Conservation (phyloP, 768 basidiomycete species). For the Serpula lacrymans region DNA sequence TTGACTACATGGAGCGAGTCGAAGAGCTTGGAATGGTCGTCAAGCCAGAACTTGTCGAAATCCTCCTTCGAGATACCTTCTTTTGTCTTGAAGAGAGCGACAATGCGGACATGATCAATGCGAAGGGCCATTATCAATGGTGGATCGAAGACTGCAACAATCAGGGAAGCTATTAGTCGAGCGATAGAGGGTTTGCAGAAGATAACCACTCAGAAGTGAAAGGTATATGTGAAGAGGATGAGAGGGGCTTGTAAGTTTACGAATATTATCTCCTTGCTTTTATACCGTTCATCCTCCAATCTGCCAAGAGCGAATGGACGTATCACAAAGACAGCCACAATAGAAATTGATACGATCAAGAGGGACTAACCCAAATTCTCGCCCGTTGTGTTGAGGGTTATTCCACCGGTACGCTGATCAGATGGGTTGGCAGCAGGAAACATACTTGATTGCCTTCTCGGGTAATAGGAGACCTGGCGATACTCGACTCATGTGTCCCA, state of each 20-base stretch:
- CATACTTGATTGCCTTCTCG: conserved; percentile 2
- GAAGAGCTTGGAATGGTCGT: conserved; percentile 26
- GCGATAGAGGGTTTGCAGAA: too few relatives aligned
- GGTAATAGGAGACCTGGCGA: too few relatives aligned
- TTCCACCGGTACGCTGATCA: background rate
- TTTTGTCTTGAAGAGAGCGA: conserved; percentile 23
- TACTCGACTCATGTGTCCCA: too few relatives aligned
- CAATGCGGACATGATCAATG: conserved; percentile 28
- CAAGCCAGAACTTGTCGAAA: conserved; percentile 29
- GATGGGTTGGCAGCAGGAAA: background rate
- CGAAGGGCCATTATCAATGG: conserved; percentile 14
- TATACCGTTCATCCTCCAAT: background rate
- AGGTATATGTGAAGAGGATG: background rate
- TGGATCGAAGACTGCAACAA: background rate
- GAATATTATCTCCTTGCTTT: background rate
- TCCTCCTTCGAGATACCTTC: conserved; percentile 25
- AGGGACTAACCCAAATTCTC: background rate
- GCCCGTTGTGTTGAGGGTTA: background rate
- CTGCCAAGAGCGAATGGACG: background rate
- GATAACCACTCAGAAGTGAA: background rate
- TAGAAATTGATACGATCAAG: conserved; percentile 1
- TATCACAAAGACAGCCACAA: background rate
- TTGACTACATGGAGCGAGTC: conserved; percentile 28
- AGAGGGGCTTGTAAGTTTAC: too few relatives aligned
- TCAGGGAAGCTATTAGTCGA: background rate